phyloP scores from a whole-genome alignment of 1,139 yeast genomes.

The Kodamaea plutei region DNA sequence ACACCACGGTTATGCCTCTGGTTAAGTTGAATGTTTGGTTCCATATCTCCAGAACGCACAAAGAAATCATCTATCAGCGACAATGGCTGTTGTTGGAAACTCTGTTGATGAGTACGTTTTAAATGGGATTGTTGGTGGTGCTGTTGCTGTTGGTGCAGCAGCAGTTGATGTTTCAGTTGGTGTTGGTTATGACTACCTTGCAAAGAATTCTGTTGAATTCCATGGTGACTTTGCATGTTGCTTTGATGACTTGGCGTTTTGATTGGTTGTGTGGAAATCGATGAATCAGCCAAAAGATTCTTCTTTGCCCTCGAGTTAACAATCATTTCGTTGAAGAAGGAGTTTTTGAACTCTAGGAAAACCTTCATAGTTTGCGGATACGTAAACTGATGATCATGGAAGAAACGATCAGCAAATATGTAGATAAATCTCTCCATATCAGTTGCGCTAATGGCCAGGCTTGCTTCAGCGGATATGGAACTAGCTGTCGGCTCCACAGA shows the following conservation, averaged over 20 bases:
- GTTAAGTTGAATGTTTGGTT: background rate
- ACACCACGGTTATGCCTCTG: too few relatives aligned
- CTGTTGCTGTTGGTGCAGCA: slow-evolving; percentile 8
- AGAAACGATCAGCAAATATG: slow-evolving; percentile 47
- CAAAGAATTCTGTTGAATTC: slow-evolving; percentile 11
- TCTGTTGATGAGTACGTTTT: too few relatives aligned
- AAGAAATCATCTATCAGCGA: slow-evolving; percentile 36
- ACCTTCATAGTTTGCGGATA: slow-evolving; percentile 48
- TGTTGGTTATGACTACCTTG: slow-evolving; percentile 7
- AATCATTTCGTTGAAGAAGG: slow-evolving; percentile 49
- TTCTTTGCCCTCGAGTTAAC: slow-evolving; percentile 30
- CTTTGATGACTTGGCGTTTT: too few relatives aligned
- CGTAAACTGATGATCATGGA: slow-evolving; percentile 40
- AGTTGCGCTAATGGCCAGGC: slow-evolving; percentile 27
- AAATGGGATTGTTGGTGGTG: slow-evolving; percentile 11
- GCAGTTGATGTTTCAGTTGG: slow-evolving; percentile 6
- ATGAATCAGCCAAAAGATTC: slow-evolving; percentile 9
- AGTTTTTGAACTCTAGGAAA: slow-evolving; percentile 47
- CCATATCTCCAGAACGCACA: slow-evolving; percentile 12
- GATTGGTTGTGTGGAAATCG: too few relatives aligned
- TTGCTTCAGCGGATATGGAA: slow-evolving; percentile 7
- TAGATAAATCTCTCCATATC: slow-evolving; percentile 49
- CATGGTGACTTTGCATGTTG: slow-evolving; percentile 14
- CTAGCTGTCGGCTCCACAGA: too few relatives aligned
- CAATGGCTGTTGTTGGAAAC: slow-evolving; percentile 14